Conservation (phyloP, 1,139 yeast species). For the Protomyces inouyei region DNA sequence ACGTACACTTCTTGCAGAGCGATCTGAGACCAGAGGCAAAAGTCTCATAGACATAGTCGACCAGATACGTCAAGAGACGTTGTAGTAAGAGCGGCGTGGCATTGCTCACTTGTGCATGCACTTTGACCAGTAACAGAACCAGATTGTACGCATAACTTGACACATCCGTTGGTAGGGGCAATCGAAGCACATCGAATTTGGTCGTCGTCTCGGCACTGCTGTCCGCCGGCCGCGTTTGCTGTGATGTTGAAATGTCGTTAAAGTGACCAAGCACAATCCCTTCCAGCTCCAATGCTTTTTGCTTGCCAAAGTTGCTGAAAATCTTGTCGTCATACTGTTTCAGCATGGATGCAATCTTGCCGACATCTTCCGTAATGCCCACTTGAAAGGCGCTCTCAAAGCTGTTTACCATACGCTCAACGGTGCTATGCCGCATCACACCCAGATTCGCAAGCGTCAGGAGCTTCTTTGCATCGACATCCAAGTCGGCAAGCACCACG, state of each 20-base stretch:
- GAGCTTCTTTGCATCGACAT: constrained; percentile 20
- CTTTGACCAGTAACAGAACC: constrained; percentile 49
- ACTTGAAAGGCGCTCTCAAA: constrained; percentile 51
- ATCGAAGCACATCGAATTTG: background rate
- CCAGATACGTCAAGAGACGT: constrained; percentile 46
- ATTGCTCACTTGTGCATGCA: constrained; percentile 50
- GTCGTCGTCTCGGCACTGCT: constrained; percentile 48
- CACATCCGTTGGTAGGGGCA: constrained; percentile 43
- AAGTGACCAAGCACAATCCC: constrained; percentile 44
- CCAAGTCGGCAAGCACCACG: background rate
- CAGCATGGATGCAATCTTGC: constrained; percentile 45
- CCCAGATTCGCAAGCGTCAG: constrained; percentile 48
- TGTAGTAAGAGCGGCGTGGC: constrained; percentile 48
- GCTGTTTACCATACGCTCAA: constrained; percentile 48
- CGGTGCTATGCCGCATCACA: constrained; percentile 44
- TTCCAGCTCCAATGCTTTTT: constrained; percentile 31
- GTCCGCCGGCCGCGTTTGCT: constrained; percentile 47
- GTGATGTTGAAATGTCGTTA: constrained; percentile 44
- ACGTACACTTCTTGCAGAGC: constrained; percentile 38
- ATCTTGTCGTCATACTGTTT: constrained; percentile 51
- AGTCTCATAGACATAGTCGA: constrained; percentile 40
- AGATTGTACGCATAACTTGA: constrained; percentile 51
- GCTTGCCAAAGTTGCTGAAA: constrained; percentile 49
- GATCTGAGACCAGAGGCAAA: background rate
- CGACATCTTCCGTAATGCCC: constrained; percentile 42